phyloP scores from a whole-genome alignment of 768 basidiomycete genomes.

The Lanmaoa pseudosensibilis region DNA sequence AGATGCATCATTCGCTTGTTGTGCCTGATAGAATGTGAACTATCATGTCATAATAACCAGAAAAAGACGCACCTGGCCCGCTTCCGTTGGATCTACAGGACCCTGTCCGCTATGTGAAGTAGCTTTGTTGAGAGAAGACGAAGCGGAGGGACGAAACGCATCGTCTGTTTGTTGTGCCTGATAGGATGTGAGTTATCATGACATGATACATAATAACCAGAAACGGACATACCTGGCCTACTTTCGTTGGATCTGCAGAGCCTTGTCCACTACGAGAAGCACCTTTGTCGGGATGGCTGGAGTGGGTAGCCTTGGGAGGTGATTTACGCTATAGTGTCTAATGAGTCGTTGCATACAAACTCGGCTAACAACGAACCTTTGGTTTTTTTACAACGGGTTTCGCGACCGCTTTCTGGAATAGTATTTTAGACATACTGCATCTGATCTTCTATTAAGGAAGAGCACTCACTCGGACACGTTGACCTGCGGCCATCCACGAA shows the following conservation, averaged over 20 bases:
- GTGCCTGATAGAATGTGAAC: too few relatives aligned
- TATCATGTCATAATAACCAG: not conserved
- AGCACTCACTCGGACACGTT: not conserved
- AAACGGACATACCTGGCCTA: not conserved
- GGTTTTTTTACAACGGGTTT: too few relatives aligned
- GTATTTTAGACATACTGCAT: not conserved
- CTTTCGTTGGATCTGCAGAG: rapidly evolving
- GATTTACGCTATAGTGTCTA: not conserved
- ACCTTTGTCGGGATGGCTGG: rapidly evolving
- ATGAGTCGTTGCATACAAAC: not conserved
- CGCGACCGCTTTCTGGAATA: not conserved
- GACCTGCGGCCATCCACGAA: not conserved
- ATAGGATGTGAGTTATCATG: too few relatives aligned
- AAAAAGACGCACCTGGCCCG: too few relatives aligned
- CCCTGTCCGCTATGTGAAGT: not conserved
- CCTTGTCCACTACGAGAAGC: not conserved
- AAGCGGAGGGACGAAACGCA: too few relatives aligned
- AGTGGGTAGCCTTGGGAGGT: not conserved
- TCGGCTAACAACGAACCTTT: not conserved
- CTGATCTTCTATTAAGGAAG: not conserved
- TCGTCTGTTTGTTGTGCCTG: not conserved
- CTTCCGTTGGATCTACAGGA: not conserved
- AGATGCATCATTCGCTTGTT: too few relatives aligned
- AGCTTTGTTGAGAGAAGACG: not conserved
- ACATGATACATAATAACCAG: too few relatives aligned